phyloP scores from a whole-genome alignment of 108 stramenopile species.

The Fistulifera pelliculosa region DNA sequence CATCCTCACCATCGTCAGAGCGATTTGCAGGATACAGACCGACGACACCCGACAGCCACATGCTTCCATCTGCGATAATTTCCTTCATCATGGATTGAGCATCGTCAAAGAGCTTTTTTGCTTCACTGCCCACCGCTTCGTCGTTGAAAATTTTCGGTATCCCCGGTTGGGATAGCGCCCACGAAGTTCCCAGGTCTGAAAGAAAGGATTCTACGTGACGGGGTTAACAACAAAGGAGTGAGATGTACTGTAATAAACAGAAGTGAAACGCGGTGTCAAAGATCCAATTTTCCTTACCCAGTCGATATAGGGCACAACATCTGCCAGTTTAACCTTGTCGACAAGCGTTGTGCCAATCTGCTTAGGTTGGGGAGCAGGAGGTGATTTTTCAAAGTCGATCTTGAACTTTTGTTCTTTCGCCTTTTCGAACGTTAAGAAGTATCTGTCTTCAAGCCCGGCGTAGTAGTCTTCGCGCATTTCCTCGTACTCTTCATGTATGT shows the following conservation, averaged over 20 bases:
- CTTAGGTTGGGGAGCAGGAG: slow-evolving; percentile 83
- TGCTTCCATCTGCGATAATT: slow-evolving; percentile 79
- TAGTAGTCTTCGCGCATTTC: slow-evolving; percentile 97
- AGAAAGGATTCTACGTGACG: slow-evolving; percentile 87
- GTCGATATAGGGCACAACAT: slow-evolving; percentile 96
- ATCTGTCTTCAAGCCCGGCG: slow-evolving; percentile 93
- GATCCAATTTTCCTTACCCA: slow-evolving; percentile 50
- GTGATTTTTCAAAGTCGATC: slow-evolving; percentile 86
- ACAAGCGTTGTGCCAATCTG: slow-evolving; percentile 77
- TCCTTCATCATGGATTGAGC: slow-evolving; percentile 92
- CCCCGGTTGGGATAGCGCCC: slow-evolving; percentile 99
- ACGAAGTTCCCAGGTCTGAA: slow-evolving; percentile 98
- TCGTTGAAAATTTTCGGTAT: slow-evolving; percentile 99
- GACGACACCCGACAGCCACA: slow-evolving; percentile 88
- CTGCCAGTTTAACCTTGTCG: slow-evolving; percentile 64
- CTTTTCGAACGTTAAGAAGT: slow-evolving; percentile 87
- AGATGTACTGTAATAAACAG: background rate
- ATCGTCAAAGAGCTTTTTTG: slow-evolving; percentile 97
- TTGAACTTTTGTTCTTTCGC: slow-evolving; percentile 67
- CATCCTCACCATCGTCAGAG: slow-evolving; percentile 94
- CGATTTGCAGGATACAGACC: slow-evolving; percentile 95
- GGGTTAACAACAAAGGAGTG: background rate
- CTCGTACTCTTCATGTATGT: slow-evolving; percentile 91
- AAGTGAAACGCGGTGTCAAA: slow-evolving; percentile 4
- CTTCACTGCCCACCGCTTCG: slow-evolving; percentile 91